These are phyloP conservation scores for Malus fusca DNA, from an alignment of 306 rosid species.

Conservation along the genomic window DNA sequence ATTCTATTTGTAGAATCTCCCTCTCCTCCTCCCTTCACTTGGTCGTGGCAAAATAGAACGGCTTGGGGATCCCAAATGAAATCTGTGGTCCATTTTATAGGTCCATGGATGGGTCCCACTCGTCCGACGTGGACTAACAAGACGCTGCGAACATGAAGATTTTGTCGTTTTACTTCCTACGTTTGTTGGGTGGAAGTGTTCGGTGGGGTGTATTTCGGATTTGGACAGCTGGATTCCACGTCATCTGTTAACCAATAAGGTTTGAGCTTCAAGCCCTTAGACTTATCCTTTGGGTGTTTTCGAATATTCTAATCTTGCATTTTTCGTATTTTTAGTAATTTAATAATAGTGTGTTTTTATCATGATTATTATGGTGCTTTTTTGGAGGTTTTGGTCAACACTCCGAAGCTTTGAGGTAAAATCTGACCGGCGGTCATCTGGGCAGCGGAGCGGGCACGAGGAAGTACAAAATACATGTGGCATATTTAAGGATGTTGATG, in stretches of 20 bases:
- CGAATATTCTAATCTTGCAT: neutral
- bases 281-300: neutral
- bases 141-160: neutral
- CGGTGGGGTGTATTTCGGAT: neutral
- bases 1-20: neutral
- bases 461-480: neutral
- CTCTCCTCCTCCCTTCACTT: neutral
- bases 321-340: neutral
- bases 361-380: neutral
- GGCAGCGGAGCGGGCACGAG: neutral
- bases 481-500: neutral
- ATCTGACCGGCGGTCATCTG: neutral
- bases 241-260: slow-evolving; percentile 5
- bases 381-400: neutral
- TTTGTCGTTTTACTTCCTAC: neutral
- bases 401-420: neutral
- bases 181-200: neutral
- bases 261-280: neutral
- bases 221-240: slow-evolving; percentile 20
- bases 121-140: neutral
- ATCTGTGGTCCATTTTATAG: neutral
- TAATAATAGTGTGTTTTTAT: neutral
- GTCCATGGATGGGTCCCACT: neutral
- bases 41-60: neutral
- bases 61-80: neutral